Evolutionary conservation across 176 grass and related monocot species (phyloP), one percentile per base, ranked within the genome.

Genomic region (Alloteropsis semialata): DNA sequence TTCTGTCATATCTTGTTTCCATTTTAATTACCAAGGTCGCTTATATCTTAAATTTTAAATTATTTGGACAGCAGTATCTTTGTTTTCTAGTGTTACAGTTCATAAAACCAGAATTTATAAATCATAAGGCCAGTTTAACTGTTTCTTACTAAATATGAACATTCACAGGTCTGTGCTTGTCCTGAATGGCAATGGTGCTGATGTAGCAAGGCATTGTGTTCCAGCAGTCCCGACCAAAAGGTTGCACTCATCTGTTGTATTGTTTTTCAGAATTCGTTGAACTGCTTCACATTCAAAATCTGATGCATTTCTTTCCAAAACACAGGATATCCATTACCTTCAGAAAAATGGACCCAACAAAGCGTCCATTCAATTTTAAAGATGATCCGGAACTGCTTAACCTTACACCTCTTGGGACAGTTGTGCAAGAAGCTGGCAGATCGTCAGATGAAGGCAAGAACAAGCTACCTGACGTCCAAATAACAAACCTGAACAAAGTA

Each of bases 291-390:
- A 65, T 84, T 65, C 6, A 74, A 78, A 76, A 41, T 87, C 65
- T 81, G 43, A 82, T 54, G 19, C 44, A 34, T 13, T 72, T 45
- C 48, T 76, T 54, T 25, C 65, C 41, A 30, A 87, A 84, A 89
- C 55, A 63, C 89, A 97, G 94, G 89, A 94, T 97, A 77, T 97
- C 91, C 5, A 94, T 97, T 36, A 97, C 94, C 70, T 97, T 97
- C 76, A 84, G 91, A 84, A 97, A 87, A 81, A 93, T 93, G 91
- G 86, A 97, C 85, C 91, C 87, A 69, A 43, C 55, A 42, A 93
- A 94, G 84, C 81, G 62, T n/a, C 92, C 92, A 50, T 72, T 85
- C 21, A 46, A 22, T 59, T 92, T 94, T 68, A 71, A 66, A 84
- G 89, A 91, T 72, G 92, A 92, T 61, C 75, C 92, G 10, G 92